Base-by-base conservation (phyloP, 1,139 yeast species). In the Debaryomyces udenii region DNA sequence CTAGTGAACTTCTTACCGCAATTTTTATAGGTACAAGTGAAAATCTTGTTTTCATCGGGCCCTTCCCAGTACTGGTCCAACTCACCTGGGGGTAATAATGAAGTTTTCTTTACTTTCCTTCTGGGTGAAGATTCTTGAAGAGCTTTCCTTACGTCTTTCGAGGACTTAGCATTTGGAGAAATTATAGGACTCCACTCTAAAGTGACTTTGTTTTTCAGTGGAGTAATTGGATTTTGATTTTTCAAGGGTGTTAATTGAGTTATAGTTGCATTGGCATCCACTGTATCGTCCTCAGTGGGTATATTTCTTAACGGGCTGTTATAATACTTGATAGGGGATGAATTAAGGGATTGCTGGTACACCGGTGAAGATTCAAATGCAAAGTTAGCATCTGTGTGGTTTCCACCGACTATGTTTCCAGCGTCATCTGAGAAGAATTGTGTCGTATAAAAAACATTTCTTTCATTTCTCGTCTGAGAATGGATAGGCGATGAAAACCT, bases 1-100 rank as follows among this genome's bases (percentile, higher is more conserved):
- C 99, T 75, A 7, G 91, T 83, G 64, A 94, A 93, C 43, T 78
- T 70, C 62, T 94, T 90, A 13, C 88, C 86, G 65, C 99, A 94
- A 41, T 78, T 76, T 18, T 86, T 80, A 62, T 75, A 93, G 44
- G 79, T 74, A 62, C 99, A 94, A 29, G 82, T 76, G 64, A 78
- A 94, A 23, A 64, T 64, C 48, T 80, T 80, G 39, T 83, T 78
- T 39, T 76, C 83, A 53, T 85, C 84, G 1, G 96, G 96, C 0
- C 95, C 95, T 16, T 70, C 74, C 66, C 94, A 85, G 56, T 86
- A 89, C 43, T 78, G 79, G 61, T 93, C 99, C 26, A 93, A 79
- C 43, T 87, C 86, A 4, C 96, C 97, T 2, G 94, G 91, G 14
- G 96, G 97, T 31, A 91, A 65, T 13, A 94, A 80, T 0, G 96